phyloP scores from a whole-genome alignment of 495 filamentous ascomycete genomes.

The Aspergillus heteromorphus region DNA sequence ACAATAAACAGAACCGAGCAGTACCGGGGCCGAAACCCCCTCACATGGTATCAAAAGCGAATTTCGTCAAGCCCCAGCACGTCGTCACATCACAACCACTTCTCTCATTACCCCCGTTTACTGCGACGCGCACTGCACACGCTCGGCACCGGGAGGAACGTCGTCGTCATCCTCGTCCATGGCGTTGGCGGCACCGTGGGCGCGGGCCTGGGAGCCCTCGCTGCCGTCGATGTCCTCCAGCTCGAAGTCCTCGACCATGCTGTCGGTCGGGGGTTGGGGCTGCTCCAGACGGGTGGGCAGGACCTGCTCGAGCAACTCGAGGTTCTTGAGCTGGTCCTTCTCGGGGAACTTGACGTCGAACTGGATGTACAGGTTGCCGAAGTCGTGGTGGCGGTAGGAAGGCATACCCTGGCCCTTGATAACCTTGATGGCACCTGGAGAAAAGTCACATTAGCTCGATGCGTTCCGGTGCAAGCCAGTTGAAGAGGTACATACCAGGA shows the following conservation, averaged over 20 bases:
- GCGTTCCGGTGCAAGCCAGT: neutral
- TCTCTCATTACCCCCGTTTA: constrained; percentile 45
- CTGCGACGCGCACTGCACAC: constrained; percentile 97
- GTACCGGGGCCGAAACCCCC: constrained; percentile 20
- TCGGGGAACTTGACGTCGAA: constrained; percentile 96
- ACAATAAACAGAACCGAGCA: constrained; percentile 20
- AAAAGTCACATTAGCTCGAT: constrained; percentile 13
- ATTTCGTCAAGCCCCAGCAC: constrained; percentile 30
- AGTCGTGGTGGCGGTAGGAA: constrained; percentile 90
- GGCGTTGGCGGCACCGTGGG: constrained; percentile 61
- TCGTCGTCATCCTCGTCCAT: constrained; percentile 82
- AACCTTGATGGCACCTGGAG: constrained; percentile 79
- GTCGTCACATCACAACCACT: constrained; percentile 15
- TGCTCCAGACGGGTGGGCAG: constrained; percentile 66
- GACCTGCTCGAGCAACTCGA: constrained; percentile 67
- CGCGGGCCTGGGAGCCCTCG: constrained; percentile 60
- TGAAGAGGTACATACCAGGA: constrained; percentile 62
- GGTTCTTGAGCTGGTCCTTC: constrained; percentile 45
- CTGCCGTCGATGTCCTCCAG: constrained; percentile 78
- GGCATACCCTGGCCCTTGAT: constrained; percentile 98
- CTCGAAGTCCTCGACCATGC: constrained; percentile 81
- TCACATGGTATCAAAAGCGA: constrained; percentile 45
- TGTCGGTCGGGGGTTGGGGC: constrained; percentile 62
- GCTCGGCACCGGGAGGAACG: constrained; percentile 75
- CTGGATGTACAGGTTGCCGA: constrained; percentile 94